Base-by-base conservation (phyloP, 1,284 basidiomycete species). In the Boletellus dicymbophilus region DNA sequence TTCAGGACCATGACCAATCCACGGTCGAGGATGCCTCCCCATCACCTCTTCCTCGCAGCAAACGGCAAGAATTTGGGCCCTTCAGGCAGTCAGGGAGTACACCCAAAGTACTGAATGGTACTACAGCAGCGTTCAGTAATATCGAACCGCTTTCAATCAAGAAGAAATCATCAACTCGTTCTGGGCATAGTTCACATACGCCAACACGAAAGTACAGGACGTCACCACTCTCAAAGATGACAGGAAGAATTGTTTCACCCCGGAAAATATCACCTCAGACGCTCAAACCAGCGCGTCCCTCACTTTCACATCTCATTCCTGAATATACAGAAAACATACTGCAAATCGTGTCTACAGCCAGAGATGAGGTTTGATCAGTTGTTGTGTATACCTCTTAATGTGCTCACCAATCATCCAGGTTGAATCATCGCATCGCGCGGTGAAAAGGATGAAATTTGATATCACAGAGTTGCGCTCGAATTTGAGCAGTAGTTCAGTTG, bases 101-200 rank as follows among this genome's bases (percentile, higher is more conserved):
- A 1, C 80, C 81, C 8, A 82, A 73, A 58, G 63, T 61, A 21
- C 57, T 58, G 38, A 61, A 63, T 25, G 59, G 63, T 26, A 47
- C 61, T 18, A 48, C 49, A 25, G 48, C 22, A 28, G 59, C 46
- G 46, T 59, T 58, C 48, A 60, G 49, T 48, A 61, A 58, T 25
- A 66, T 89, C 25, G 87, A 88, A 59, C 89, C 89, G 10, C 71
- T 92, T 48, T 85, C 84, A 2, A 90, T 92, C 63, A 89, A 85
- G 74, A 90, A 92, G 73, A 90, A 89, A 68, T 72, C 77, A 4
- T 86, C 85, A 6, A 72, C 66, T 33, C 77, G 79, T 36, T 72
- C 69, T 37, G 61, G 67, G 11, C 63, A 66, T 6, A 66, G 67
- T 49, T 55, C 80, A 15, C 72, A 78, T 36, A 70, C 75, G 12